Base-by-base conservation (phyloP, 805 yeast genomes). In the Candida quercuum region DNA sequence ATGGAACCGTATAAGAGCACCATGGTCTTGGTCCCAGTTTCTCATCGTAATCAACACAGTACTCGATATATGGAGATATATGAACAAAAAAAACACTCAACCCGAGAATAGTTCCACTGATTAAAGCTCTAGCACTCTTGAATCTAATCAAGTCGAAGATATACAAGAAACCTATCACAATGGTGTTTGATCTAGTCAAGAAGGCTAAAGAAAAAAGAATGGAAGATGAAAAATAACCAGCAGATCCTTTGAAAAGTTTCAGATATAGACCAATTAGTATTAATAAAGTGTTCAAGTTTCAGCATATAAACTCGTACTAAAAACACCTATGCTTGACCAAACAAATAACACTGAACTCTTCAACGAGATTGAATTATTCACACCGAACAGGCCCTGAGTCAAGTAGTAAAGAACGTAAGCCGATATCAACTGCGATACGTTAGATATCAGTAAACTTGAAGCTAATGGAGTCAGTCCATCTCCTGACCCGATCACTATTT, bases 301-400 rank as follows among this genome's bases (percentile, higher is more conserved):
- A 0, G 94, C 69, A 56, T 89, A 91, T 3, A 85, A 76, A 1
- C 79, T 72, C 0, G 82, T 67, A 28, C 86, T 63, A 52, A 88
- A 91, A 0, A 87, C 71, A 1, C 95, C 95, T 1, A 86, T 88
- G 3, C 95, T 87, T 15, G 83, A 76, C n/a, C 82, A 41, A 1
- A 78, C 57, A 43, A 73, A 80, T 13, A 83, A 49, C 4, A 70
- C 34, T 1, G 78, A 61, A 0, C 72, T 51, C 27, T 55, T 54
- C 13, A 55, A 36, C 2, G 75, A 59, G n/a, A 62, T 32, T 24
- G 43, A 30, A 6, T 39, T 32, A 12, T 51, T 49, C 6, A 41
- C 35, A 6, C 47, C 43, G 32, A 71, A 66, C 12, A 57, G 39
- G n/a, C 33, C 27, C 16, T 36, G 36, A 1, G 95, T 76, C 40